Evolutionary conservation across 345 rosid genomes (phyloP).

Genomic region (Clarkia xantiana): DNA sequence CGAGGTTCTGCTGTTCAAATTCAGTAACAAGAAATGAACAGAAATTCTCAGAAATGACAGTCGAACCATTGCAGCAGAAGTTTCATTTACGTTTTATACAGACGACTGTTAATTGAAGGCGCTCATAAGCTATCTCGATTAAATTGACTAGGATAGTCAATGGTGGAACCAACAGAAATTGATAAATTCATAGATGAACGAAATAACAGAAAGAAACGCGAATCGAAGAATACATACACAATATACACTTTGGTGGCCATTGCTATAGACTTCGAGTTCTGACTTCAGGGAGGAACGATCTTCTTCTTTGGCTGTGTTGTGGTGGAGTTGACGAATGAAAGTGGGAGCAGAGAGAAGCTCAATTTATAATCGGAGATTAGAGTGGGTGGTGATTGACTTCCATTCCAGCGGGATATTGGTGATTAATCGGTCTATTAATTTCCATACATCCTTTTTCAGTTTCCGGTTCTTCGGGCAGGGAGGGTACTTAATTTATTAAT

Average conservation of each 20-base stretch:
- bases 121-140: too few species aligned
- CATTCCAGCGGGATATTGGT: not conserved
- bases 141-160: not conserved
- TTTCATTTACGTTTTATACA: too few species aligned
- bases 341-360: too few species aligned
- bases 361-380: not conserved
- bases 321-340: conserved; percentile 8
- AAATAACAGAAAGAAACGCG: not conserved
- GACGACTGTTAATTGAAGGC: too few species aligned
- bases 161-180: not conserved
- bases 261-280: conserved; percentile 2
- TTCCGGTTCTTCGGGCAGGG: not conserved
- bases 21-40: too few species aligned
- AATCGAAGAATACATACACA: conserved; percentile 34
- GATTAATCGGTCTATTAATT: conserved; percentile 2
- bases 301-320: too few species aligned
- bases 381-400: not conserved
- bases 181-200: not conserved
- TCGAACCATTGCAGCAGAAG: too few species aligned
- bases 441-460: not conserved
- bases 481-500: not conserved
- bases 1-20: too few species aligned
- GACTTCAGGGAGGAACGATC: too few species aligned
- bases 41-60: too few species aligned
- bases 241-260: conserved; percentile 68